Conservation (phyloP, 2,329 filamentous ascomycete species). For the Fusarium penzigii region DNA sequence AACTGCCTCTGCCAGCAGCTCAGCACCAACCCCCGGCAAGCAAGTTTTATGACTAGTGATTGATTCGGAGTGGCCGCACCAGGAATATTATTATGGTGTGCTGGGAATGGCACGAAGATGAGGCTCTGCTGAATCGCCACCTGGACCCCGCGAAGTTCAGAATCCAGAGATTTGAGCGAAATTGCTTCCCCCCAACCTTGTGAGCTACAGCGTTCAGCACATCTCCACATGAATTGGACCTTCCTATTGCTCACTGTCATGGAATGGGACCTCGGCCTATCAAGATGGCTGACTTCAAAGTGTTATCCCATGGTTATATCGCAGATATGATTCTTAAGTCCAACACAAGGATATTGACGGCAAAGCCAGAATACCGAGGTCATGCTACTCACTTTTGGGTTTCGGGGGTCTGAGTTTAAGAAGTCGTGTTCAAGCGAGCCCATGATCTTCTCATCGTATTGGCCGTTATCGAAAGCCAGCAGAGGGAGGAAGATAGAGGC, state of each 20-base stretch:
- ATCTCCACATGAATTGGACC: constrained; percentile 12
- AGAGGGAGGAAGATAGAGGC: background rate
- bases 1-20: background rate
- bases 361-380: constrained; percentile 15
- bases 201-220: background rate
- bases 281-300: constrained; percentile 7
- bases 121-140: constrained; percentile 19
- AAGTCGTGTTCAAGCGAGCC: too few relatives aligned
- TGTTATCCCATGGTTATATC: constrained; percentile 8
- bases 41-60: background rate
- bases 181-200: constrained; percentile 9
- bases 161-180: background rate
- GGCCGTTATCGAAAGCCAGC: background rate
- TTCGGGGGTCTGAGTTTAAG: too few relatives aligned
- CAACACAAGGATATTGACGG: background rate
- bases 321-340: background rate
- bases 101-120: constrained; percentile 1
- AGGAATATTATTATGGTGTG: constrained; percentile 3
- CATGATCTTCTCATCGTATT: too few relatives aligned
- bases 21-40: background rate
- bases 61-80: background rate
- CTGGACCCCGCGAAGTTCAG: constrained; percentile 2
- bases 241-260: constrained; percentile 20
- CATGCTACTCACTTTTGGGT: background rate
- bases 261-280: background rate